phyloP scores from a whole-genome alignment of 371 early-diverging fungal species.

The Dichotomocladium elegans region DNA sequence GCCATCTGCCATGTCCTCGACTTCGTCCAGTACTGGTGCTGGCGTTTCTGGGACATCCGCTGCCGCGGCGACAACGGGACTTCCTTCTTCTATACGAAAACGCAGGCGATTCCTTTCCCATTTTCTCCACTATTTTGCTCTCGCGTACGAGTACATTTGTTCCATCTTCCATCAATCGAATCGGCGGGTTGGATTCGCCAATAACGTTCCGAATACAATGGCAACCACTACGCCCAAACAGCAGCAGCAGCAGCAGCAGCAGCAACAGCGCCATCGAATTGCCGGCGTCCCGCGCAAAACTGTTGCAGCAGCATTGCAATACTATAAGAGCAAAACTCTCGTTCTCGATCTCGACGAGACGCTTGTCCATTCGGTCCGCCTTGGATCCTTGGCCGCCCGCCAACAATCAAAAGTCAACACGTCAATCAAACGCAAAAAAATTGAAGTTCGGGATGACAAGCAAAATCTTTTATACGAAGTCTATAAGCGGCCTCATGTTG shows the following conservation, averaged over 20 bases:
- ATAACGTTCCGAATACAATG: not conserved
- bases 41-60: no score
- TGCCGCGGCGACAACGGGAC: not conserved
- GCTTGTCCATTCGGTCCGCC: slow-evolving; percentile 80
- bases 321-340: slow-evolving; percentile 72
- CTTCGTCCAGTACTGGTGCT: no score
- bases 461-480: slow-evolving; percentile 91
- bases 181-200: slow-evolving; percentile 10
- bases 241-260: slow-evolving; percentile 3
- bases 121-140: slow-evolving; percentile 14
- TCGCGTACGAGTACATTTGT: slow-evolving; percentile 17
- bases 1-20: no score
- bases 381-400: slow-evolving; percentile 24
- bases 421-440: slow-evolving; percentile 37
- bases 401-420: slow-evolving; percentile 16
- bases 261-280: not conserved
- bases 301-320: slow-evolving; percentile 17
- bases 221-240: slow-evolving; percentile 1
- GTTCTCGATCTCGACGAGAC: slow-evolving; percentile 98
- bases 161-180: slow-evolving; percentile 9
- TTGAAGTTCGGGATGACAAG: slow-evolving; percentile 91
- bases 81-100: slow-evolving; percentile 9
- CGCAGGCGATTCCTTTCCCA: slow-evolving; percentile 9
- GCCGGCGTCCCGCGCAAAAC: not conserved
- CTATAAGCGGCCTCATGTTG: slow-evolving; percentile 93